phyloP scores from a whole-genome alignment of 164 flowering plant species.

The Liriodendron chinense region DNA sequence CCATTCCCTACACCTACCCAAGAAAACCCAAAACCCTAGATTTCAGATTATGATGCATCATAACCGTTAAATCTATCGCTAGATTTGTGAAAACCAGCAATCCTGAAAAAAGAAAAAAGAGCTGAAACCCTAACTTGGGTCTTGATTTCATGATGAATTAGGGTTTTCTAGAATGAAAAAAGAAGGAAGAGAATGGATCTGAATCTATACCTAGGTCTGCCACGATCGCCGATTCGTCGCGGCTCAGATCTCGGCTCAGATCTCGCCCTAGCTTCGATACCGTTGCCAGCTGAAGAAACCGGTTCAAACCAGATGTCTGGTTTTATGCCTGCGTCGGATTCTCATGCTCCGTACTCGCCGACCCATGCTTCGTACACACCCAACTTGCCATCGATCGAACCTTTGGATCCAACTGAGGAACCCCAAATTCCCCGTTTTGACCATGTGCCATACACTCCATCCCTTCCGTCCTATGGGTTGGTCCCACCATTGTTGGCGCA shows the following conservation, averaged over 20 bases:
- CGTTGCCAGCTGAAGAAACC: constrained; percentile 4
- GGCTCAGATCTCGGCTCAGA: constrained; percentile 29
- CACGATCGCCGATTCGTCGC: constrained; percentile 20
- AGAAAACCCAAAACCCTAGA: constrained; percentile 2
- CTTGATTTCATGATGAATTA: neutral
- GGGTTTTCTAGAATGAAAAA: constrained; percentile 6
- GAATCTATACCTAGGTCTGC: constrained; percentile 31
- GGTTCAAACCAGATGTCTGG: constrained; percentile 14
- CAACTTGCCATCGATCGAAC: constrained; percentile 4
- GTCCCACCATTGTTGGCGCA: neutral
- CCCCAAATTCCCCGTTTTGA: constrained; percentile 5
- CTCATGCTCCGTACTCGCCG: constrained; percentile 17
- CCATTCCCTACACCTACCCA: neutral
- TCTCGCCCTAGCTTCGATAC: constrained; percentile 24
- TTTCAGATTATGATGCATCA: neutral
- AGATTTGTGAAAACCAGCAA: neutral
- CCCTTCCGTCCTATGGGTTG: constrained; percentile 4
- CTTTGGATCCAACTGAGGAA: neutral
- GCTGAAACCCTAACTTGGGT: neutral
- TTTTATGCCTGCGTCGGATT: constrained; percentile 3
- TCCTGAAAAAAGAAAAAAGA: neutral
- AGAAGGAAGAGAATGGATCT: constrained; percentile 29
- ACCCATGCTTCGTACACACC: constrained; percentile 17
- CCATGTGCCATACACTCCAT: neutral
- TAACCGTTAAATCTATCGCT: neutral